Base-by-base conservation (phyloP, 2,329 filamentous ascomycete genomes). In the Aspergillus sp. region DNA sequence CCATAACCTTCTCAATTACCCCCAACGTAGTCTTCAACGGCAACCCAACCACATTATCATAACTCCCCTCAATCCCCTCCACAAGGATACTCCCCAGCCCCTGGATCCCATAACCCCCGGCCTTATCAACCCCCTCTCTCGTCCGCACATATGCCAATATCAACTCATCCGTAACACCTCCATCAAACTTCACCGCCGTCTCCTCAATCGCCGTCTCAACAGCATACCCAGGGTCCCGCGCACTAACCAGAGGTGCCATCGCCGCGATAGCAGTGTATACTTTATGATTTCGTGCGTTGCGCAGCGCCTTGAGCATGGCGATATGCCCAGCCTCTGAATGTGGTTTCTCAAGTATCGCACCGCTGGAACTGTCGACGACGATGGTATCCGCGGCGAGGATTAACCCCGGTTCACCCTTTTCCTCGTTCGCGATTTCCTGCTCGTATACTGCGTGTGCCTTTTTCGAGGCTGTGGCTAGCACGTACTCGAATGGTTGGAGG, bases 61-160 rank as follows among this genome's bases (percentile, higher is more conserved):
- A 88, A 47, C 82, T 83, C 9, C 93, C 93, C 54, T 95, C 88
- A 55, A 98, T 86, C 67, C 79, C 85, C 66, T 96, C 90, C 10
- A 98, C 83, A 49, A 98, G 70, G 65, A 96, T 83, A 7, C 87
- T 85, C 1, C 88, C 93, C 9, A 91, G 75, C 0, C 91, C 93
- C 70, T 98, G 93, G 46, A 98, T 81, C 1, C 89, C 93, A 68
- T 98, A 98, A 0, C 93, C 93, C 2, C 93, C 93, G 0, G 93
- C 93, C 75, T 97, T 98, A 69, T 97, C 93, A 9, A 83, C 90
- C 2, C 93, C 93, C 74, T 98, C 93, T 47, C 91, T 78, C 19
- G 91, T 96, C 50, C 64, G 62, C 44, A 79, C 76, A 65, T 79
- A 79, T 46, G 80, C 80, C 58, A 88, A 74, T 50, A 97, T 84